These are phyloP conservation scores for Candida pseudofarinosa DNA, from an alignment of 805 yeast genomes.

Conservation along the genomic window DNA sequence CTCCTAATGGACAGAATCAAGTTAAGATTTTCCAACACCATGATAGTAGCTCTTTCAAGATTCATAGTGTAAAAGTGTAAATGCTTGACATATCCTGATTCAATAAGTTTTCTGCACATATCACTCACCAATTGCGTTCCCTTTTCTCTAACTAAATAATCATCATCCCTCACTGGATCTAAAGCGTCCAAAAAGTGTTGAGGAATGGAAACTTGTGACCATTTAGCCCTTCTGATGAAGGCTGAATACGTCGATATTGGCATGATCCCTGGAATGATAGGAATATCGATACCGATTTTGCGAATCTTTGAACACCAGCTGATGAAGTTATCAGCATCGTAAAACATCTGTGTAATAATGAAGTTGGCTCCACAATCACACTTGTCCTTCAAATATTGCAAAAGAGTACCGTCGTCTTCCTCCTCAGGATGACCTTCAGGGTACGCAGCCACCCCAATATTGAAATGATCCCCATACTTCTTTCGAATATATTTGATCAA, in stretches of 20 bases:
- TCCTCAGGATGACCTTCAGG: conserved; percentile 98
- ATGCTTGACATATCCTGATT: conserved; percentile 73
- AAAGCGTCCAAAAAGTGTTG: conserved; percentile 61
- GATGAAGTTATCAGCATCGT: conserved; percentile 83
- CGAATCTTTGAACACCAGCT: conserved; percentile 74
- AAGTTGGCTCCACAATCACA: conserved; percentile 93
- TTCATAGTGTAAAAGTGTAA: conserved; percentile 97
- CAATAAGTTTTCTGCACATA: conserved; percentile 72
- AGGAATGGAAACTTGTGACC: conserved; percentile 88
- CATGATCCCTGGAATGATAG: conserved; percentile 97
- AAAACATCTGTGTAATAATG: conserved; percentile 95
- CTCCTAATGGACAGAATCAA: conserved; percentile 45
- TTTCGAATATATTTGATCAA: conserved; percentile 69
- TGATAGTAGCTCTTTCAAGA: conserved; percentile 83
- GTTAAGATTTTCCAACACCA: conserved; percentile 75
- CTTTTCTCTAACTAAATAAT: conserved; percentile 75
- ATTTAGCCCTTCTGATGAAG: conserved; percentile 86
- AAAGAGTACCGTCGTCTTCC: conserved; percentile 41
- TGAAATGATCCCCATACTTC: conserved; percentile 83
- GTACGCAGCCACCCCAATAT: conserved; percentile 94
- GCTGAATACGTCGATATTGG: conserved; percentile 95
- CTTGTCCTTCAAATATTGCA: conserved; percentile 73
- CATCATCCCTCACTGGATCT: conserved; percentile 87
- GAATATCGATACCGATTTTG: conserved; percentile 69
- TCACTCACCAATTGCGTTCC: conserved; percentile 81